Conservation (phyloP, 2,329 filamentous ascomycete species). For the Pochonia chlamydosporia region DNA sequence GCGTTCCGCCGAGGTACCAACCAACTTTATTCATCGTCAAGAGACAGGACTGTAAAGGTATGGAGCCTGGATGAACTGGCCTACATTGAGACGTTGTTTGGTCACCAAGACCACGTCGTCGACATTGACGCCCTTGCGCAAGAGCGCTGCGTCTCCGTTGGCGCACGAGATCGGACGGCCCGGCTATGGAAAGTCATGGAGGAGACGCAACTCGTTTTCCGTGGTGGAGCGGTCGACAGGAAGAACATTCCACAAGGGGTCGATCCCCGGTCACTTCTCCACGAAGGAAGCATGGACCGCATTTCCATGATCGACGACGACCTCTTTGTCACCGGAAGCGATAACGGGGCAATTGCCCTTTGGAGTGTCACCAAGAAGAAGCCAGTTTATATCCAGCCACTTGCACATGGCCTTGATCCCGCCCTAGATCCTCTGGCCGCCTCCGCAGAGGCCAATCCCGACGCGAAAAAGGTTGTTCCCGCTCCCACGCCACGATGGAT, state of each 20-base stretch:
- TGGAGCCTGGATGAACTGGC: conserved; percentile 90
- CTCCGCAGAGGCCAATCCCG: conserved; percentile 65
- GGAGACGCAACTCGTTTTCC: conserved; percentile 91
- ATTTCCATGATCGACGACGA: conserved; percentile 84
- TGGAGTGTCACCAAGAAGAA: conserved; percentile 96
- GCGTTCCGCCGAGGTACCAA: conserved; percentile 84
- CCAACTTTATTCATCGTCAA: conserved; percentile 85
- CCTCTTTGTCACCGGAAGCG: conserved; percentile 87
- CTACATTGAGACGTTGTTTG: conserved; percentile 93
- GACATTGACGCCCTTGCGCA: conserved; percentile 77
- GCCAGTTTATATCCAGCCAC: conserved; percentile 70
- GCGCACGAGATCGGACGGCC: conserved; percentile 84
- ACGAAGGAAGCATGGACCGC: conserved; percentile 84
- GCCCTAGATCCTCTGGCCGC: conserved; percentile 60
- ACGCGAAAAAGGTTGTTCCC: conserved; percentile 48
- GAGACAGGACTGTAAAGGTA: conserved; percentile 89
- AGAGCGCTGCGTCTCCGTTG: conserved; percentile 87
- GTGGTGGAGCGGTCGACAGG: conserved; percentile 66
- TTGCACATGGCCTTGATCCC: conserved; percentile 81
- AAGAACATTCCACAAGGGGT: conserved; percentile 40
- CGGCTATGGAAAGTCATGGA: conserved; percentile 94
- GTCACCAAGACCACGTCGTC: conserved; percentile 86
- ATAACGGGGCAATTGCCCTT: conserved; percentile 80
- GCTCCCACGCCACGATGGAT: conserved; percentile 76
- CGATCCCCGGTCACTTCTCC: conserved; percentile 48